phyloP scores from a whole-genome alignment of 257 asterid genomes.

The Gentiana dahurica region DNA sequence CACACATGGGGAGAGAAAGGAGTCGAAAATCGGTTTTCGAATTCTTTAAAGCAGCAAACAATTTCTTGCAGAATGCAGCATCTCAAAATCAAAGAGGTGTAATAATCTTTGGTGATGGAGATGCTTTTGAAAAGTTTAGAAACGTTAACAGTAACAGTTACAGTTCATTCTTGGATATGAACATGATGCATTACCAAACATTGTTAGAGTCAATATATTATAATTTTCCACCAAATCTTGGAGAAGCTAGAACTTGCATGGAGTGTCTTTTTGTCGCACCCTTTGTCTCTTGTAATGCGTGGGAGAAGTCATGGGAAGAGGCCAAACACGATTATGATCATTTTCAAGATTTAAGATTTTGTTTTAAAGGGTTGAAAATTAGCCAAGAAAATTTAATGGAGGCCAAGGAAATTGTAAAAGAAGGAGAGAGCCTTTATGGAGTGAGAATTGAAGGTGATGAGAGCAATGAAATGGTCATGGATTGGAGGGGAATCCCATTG shows the following conservation, averaged over 20 bases:
- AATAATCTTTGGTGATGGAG: slow-evolving; percentile 25
- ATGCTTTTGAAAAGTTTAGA: slow-evolving; percentile 14
- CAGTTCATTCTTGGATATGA: slow-evolving; percentile 26
- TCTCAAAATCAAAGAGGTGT: slow-evolving; percentile 14
- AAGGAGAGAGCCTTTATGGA: slow-evolving; percentile 23
- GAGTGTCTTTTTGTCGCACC: slow-evolving; percentile 41
- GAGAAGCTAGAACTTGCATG: slow-evolving; percentile 32
- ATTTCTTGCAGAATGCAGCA: too few species aligned
- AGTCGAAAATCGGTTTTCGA: slow-evolving; percentile 22
- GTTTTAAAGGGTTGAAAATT: slow-evolving; percentile 18
- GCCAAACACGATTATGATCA: slow-evolving; percentile 10
- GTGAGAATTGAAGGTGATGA: slow-evolving; percentile 24
- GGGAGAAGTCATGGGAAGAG: slow-evolving; percentile 31
- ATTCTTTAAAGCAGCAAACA: slow-evolving; percentile 19
- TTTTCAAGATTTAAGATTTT: slow-evolving; percentile 3
- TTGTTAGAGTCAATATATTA: slow-evolving; percentile 33
- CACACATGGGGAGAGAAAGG: slow-evolving; percentile 36
- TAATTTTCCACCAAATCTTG: slow-evolving; percentile 23
- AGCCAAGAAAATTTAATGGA: slow-evolving; percentile 25
- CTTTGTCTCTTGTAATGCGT: slow-evolving; percentile 12
- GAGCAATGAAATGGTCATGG: slow-evolving; percentile 34
- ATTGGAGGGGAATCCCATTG: slow-evolving; percentile 33
- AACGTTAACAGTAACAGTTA: slow-evolving; percentile 12
- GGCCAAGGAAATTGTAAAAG: slow-evolving; percentile 34
- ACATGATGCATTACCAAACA: slow-evolving; percentile 22